Base-by-base conservation (phyloP, 2,329 filamentous ascomycete species). In the Monilinia polystroma region DNA sequence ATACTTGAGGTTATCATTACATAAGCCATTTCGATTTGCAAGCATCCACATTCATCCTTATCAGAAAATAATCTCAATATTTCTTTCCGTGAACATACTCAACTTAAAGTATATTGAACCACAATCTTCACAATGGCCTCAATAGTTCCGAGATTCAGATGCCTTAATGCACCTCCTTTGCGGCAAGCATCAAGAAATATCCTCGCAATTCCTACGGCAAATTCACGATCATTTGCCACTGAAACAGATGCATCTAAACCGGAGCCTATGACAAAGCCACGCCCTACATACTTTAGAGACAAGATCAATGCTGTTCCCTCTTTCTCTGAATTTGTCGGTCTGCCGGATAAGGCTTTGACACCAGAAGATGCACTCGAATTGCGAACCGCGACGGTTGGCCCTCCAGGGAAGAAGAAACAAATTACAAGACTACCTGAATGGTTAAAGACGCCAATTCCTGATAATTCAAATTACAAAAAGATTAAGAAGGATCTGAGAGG, bases 361-460 rank as follows among this genome's bases (percentile, higher is more conserved):
- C 73, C 80, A 8, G 76, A 80, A 70, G 86, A 89, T 64, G 85
- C 86, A 7, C 87, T 87, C 76, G 81, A 83, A 66, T 80, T 88
- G 53, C 73, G 75, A n/a, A 89, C 87, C 51, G 87, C 85, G 71
- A 82, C 88, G 75, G 87, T 89, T 73, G 87, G 87, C 49, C 87
- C 87, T 26, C 82, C 82, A 38, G 86, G 86, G 68, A 85, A 83
- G 77, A 85, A 87, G 77, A 82, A 81, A 71, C 87, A 86, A 72
- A 86, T 89, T 73, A 89, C 87, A 18, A 88, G 95, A 58, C 82
- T 99, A 59, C 95, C 95, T 26, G 86, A 90, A 72, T 99, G 95
- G 95, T 86, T 99, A 70, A 97, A 98, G 84, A 99, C 94, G 29
- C 91, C 93, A 1, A 95, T 99, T 66, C 95, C 95, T 0, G 89